Base-by-base conservation (phyloP, 2,329 filamentous ascomycete genomes). In the Penicillium oxalicum region DNA sequence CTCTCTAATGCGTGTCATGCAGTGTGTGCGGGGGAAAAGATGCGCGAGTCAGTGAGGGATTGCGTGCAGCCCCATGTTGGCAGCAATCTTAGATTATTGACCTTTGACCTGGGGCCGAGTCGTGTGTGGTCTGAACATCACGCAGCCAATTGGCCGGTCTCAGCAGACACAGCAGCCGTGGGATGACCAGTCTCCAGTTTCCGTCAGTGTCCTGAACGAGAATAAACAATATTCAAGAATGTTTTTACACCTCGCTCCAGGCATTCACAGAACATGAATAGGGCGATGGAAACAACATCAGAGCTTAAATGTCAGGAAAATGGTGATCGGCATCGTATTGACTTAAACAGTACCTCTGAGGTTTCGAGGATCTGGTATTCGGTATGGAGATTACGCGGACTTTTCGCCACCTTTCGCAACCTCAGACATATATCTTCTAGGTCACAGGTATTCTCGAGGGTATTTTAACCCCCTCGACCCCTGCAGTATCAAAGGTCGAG, bases 271-370 rank as follows among this genome's bases (percentile, higher is more conserved):
- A n/a, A n/a, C n/a, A n/a, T n/a, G n/a, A n/a, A n/a, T n/a, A n/a
- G n/a, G n/a, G n/a, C n/a, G n/a, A n/a, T n/a, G n/a, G n/a, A n/a
- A n/a, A n/a, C n/a, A n/a, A n/a, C n/a, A n/a, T n/a, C n/a, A n/a
- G n/a, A n/a, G n/a, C n/a, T 24, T 11, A 38, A 6, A 38, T 43
- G 40, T 35, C 40, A 35, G 40, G 40, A 43, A 43, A 43, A 43
- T 43, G 29, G 40, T 43, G 28, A 43, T 43, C 40, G 25, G 40
- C 40, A 43, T n/a, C 40, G 40, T 43, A 18, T 43, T 43, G 13
- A 43, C 40, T 33, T 18, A 35, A 43, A 43, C 29, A 32, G 40
- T 43, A 43, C 40, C 9, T 35, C 40, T 43, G 28, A 33, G 40
- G 24, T 43, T 43, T 33, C 32, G 13, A 18, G 35, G n/a, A 24